Evolutionary conservation across 2,329 filamentous ascomycete species (phyloP).

Genomic region (Aspergillus fructus): DNA sequence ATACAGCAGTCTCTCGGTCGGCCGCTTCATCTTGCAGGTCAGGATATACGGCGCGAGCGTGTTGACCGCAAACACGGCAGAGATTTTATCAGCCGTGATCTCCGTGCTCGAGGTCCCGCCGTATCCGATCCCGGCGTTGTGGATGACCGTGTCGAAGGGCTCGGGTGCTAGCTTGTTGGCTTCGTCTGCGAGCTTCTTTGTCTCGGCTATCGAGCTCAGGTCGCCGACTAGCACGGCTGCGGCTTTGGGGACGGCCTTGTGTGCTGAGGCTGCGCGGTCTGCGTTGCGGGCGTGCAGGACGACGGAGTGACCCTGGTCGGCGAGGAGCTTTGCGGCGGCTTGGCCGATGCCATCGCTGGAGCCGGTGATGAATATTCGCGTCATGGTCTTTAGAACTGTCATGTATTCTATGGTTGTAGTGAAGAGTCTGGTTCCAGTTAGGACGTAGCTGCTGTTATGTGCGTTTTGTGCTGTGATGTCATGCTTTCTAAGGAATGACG

Average conservation of each 20-base stretch:
- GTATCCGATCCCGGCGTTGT: conserved; percentile 57
- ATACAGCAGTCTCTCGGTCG: conserved; percentile 53
- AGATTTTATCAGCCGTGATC: conserved; percentile 48
- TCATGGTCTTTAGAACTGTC: background rate
- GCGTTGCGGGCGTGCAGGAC: conserved; percentile 58
- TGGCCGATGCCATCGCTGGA: conserved; percentile 59
- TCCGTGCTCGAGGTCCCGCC: conserved; percentile 36
- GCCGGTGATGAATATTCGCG: conserved; percentile 53
- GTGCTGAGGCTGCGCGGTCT: conserved; percentile 53
- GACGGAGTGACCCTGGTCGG: conserved; percentile 54
- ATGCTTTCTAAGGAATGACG: no score
- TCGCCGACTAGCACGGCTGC: conserved; percentile 55
- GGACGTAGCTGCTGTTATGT: no score
- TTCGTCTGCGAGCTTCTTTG: conserved; percentile 51
- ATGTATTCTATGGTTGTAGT: background rate
- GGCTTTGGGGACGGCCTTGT: conserved; percentile 50
- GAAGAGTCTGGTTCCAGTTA: no score
- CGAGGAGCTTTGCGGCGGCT: conserved; percentile 51
- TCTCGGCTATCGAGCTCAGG: conserved; percentile 52
- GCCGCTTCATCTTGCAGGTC: conserved; percentile 48
- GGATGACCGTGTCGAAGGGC: conserved; percentile 56
- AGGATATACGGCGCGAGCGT: conserved; percentile 59
- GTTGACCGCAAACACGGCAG: conserved; percentile 56
- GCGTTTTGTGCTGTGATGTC: no score
- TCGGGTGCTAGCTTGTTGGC: conserved; percentile 43